Evolutionary conservation across 768 basidiomycete genomes (phyloP), one percentile per base, ranked within the genome.

Genomic region (Mycena amicta): DNA sequence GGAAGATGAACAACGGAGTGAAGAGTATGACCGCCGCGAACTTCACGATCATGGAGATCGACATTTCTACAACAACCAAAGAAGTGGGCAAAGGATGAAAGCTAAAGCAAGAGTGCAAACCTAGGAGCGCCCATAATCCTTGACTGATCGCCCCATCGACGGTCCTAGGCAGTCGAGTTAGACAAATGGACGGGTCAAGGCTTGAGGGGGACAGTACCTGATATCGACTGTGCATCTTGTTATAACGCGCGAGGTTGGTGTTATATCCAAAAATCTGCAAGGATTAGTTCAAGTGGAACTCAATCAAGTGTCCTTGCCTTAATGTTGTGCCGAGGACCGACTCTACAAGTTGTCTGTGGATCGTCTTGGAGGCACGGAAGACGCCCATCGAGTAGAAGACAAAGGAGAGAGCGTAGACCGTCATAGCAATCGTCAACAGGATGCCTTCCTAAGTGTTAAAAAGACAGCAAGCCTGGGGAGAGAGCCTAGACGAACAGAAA

Each of bases 151-250:
- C 27, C 3, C 59, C 56, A 45, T 50, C 51, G 29, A 71, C 60
- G 40, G 62, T 57, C 25, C 81, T 71, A 8, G 13, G n/a, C n/a
- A n/a, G n/a, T n/a, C n/a, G n/a, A n/a, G n/a, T n/a, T n/a, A n/a
- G n/a, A n/a, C n/a, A n/a, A n/a, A n/a, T n/a, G n/a, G n/a, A n/a
- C n/a, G n/a, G n/a, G n/a, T n/a, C n/a, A n/a, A n/a, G n/a, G n/a
- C n/a, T n/a, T n/a, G n/a, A n/a, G n/a, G n/a, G n/a, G n/a, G n/a
- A n/a, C n/a, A n/a, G 6, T 23, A n/a, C 43, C 43, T 45, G 43
- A 83, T 80, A 63, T 83, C 82, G 46, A 80, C 76, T 0, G 82
- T 83, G 59, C 77, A 77, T 27, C 81, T 71, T 16, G 80, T 70
- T 31, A 82, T 79, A 53, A 84, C 76, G 1, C 83, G 77, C 3